Evolutionary conservation across 2,329 filamentous ascomycete species (phyloP).

Genomic region (Trichophyton rubrum): DNA sequence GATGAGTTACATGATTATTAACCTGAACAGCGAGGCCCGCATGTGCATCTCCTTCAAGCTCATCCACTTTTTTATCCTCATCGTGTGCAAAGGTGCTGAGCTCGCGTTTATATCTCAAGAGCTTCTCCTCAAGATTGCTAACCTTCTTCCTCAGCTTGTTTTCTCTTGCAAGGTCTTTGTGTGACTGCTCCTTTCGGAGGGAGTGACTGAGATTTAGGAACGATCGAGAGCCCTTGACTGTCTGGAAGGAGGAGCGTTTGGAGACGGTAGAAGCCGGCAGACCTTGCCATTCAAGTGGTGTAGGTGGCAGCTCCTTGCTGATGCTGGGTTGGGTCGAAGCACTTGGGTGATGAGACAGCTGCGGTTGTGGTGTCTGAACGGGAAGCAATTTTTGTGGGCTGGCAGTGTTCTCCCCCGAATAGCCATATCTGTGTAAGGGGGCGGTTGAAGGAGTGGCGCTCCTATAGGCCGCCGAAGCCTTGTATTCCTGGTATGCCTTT

Average conservation of each 20-base stretch:
- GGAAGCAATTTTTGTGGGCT: slow-evolving; percentile 6
- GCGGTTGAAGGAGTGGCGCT: not conserved
- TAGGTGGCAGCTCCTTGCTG: slow-evolving; percentile 1
- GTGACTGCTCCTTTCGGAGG: slow-evolving; percentile 39
- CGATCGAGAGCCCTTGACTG: not conserved
- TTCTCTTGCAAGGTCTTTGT: slow-evolving; percentile 46
- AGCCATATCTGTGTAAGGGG: not conserved
- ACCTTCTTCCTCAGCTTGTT: slow-evolving; percentile 47
- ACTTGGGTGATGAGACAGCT: not conserved
- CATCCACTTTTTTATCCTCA: slow-evolving; percentile 14
- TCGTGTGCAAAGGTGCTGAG: slow-evolving; percentile 21
- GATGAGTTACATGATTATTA: too few species aligned
- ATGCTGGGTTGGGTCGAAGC: not conserved
- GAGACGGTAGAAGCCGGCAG: not conserved
- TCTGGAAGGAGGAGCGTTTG: slow-evolving; percentile 1
- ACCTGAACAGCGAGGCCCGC: slow-evolving; percentile 3
- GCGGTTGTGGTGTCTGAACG: not conserved
- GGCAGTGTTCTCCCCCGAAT: not conserved
- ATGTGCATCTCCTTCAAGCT: slow-evolving; percentile 17
- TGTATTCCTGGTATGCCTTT: slow-evolving; percentile 42
- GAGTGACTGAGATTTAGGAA: not conserved
- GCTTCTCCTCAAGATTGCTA: slow-evolving; percentile 47
- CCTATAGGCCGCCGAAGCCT: slow-evolving; percentile 22
- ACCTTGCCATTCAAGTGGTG: not conserved
- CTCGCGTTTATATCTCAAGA: slow-evolving; percentile 44